These are phyloP conservation scores for Saturnispora sanitii DNA, from an alignment of 805 yeast genomes.

Conservation along the genomic window DNA sequence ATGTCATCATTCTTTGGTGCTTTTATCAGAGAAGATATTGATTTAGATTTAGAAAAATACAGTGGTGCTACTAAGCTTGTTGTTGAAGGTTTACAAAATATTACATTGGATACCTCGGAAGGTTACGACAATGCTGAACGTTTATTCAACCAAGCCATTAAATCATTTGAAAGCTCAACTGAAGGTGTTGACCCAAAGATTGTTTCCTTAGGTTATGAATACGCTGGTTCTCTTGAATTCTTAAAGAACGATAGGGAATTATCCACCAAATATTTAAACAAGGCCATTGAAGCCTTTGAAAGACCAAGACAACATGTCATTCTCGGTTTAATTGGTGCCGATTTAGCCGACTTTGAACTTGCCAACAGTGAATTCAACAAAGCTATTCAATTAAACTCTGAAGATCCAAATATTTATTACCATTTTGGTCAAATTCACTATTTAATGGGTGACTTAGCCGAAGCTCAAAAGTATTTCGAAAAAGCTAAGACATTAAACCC, in stretches of 20 bases:
- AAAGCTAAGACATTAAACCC: conserved; percentile 69
- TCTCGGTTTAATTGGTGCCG: conserved; percentile 77
- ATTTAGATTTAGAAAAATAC: conserved; percentile 37
- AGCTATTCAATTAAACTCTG: conserved; percentile 61
- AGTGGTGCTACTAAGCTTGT: conserved; percentile 55
- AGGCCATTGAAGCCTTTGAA: conserved; percentile 58
- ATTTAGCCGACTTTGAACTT: conserved; percentile 52
- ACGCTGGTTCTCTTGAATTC: conserved; percentile 73
- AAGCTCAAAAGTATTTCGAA: conserved; percentile 66
- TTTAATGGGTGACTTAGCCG: conserved; percentile 60
- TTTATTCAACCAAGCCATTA: conserved; percentile 48
- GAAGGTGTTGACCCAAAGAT: conserved; percentile 29
- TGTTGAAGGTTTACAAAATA: conserved; percentile 50
- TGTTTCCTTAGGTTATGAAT: conserved; percentile 73
- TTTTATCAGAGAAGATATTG: conserved; percentile 46
- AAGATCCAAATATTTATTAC: conserved; percentile 76
- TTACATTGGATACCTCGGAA: conserved; percentile 38
- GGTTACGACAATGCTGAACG: conserved; percentile 55
- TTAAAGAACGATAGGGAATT: conserved; percentile 61
- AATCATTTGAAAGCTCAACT: conserved; percentile 25
- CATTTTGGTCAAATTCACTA: conserved; percentile 91
- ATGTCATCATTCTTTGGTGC: conserved; percentile 82
- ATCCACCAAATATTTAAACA: conserved; percentile 55
- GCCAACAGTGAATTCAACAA: conserved; percentile 58
- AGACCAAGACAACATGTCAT: conserved; percentile 75